Conservation (phyloP, 345 rosid species). For the Streptanthus diversifolius region DNA sequence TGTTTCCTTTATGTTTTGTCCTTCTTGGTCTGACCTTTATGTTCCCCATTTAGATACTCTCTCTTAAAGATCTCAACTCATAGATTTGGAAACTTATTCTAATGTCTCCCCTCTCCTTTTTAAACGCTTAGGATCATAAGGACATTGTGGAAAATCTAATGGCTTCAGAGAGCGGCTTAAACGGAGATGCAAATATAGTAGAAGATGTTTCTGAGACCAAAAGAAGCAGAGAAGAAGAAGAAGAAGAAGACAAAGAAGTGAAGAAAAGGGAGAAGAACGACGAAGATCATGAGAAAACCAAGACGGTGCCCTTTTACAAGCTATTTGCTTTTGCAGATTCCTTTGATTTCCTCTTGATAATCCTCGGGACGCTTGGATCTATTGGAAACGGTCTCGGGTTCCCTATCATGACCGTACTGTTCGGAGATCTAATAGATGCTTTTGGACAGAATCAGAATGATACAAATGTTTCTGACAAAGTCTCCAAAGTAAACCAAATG, state of each 20-base stretch:
- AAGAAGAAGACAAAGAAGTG: conserved; percentile 39
- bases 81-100: conserved; percentile 1
- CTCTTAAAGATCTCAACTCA: neutral
- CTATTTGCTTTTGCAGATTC: conserved; percentile 78
- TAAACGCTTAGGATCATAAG: conserved; percentile 16
- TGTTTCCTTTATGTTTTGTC: neutral
- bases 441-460: conserved; percentile 58
- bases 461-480: conserved; percentile 31
- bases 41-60: neutral
- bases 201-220: conserved; percentile 16
- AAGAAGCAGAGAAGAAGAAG: conserved; percentile 25
- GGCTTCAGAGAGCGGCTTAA: conserved; percentile 23
- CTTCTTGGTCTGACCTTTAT: conserved; percentile 1
- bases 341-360: conserved; percentile 54
- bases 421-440: conserved; percentile 62
- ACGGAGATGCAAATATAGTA: conserved; percentile 10
- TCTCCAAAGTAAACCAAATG: conserved; percentile 54
- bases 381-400: conserved; percentile 59
- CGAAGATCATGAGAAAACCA: conserved; percentile 48
- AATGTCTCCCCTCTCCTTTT: neutral
- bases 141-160: conserved; percentile 1
- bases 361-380: conserved; percentile 67
- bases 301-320: conserved; percentile 66
- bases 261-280: conserved; percentile 31
- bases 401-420: conserved; percentile 76